These are phyloP conservation scores for Russula abietina DNA, from an alignment of 768 basidiomycete species.

Conservation along the genomic window DNA sequence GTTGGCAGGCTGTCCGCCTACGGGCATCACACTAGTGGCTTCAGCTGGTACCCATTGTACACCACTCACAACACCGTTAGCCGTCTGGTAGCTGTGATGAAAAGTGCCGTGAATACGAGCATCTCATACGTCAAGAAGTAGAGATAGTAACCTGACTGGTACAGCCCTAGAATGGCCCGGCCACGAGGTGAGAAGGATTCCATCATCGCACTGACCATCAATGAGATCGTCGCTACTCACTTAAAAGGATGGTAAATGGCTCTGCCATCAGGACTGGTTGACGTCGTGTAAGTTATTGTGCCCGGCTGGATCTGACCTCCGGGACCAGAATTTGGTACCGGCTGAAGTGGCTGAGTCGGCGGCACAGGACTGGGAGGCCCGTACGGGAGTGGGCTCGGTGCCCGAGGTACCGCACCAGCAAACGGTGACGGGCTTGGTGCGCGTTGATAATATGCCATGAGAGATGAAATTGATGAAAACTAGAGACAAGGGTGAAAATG, in stretches of 20 bases:
- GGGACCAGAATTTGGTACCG: slow-evolving; percentile 20
- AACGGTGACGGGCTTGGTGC: slow-evolving; percentile 8
- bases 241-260: slow-evolving; percentile 68
- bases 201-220: slow-evolving; percentile 14
- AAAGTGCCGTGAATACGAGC: neutral
- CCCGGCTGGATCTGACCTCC: slow-evolving; percentile 53
- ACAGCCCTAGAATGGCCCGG: slow-evolving; percentile 47
- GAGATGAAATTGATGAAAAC: neutral
- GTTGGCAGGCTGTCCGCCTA: slow-evolving; percentile 54
- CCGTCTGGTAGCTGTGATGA: slow-evolving; percentile 60
- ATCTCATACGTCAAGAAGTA: slow-evolving; percentile 4
- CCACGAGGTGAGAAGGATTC: slow-evolving; percentile 22
- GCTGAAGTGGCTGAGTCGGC: neutral
- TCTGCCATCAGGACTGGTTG: slow-evolving; percentile 54
- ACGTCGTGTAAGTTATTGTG: slow-evolving; percentile 68
- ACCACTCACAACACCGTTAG: slow-evolving; percentile 59
- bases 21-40: slow-evolving; percentile 52
- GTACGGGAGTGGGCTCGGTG: slow-evolving; percentile 14
- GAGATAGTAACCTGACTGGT: slow-evolving; percentile 53
- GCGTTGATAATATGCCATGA: slow-evolving; percentile 20
- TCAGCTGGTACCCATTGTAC: slow-evolving; percentile 67
- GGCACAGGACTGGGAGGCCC: slow-evolving; percentile 24
- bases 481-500: slow-evolving; percentile 1
- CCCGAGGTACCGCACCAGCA: neutral
- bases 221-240: slow-evolving; percentile 32